A percentile compares a stretch with the other conserved stretches of the same genome.
These are phyloP conservation scores for Lunasporangiospora selenospora DNA, from an alignment of 192 early-diverging fungal genomes.

Conservation along the genomic window DNA sequence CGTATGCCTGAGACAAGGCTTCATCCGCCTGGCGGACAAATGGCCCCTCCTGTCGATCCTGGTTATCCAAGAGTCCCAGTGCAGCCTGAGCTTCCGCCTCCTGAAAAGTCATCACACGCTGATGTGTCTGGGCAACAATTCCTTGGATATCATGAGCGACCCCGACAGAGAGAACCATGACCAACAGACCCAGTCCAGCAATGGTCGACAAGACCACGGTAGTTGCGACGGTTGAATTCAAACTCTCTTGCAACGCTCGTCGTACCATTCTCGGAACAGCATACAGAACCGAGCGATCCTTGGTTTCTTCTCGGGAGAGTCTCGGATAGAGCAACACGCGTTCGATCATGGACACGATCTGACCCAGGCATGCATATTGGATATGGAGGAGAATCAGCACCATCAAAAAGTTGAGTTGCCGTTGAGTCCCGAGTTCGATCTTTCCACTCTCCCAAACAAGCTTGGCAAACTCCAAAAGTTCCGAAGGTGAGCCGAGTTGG, in stretches of 20 bases:
- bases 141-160: slow-evolving; percentile 43
- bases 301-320: slow-evolving; percentile 4
- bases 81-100: slow-evolving; percentile 1
- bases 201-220: slow-evolving; percentile 25
- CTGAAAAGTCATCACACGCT: slow-evolving; percentile 10
- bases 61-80: no score
- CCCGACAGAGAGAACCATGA: slow-evolving; percentile 20
- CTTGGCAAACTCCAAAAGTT: slow-evolving; percentile 13
- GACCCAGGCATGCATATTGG: slow-evolving; percentile 20
- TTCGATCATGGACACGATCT: slow-evolving; percentile 17
- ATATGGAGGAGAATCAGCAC: slow-evolving; percentile 24
- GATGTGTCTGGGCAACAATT: slow-evolving; percentile 28
- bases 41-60: background rate
- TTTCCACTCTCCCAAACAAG: slow-evolving; percentile 4
- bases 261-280: slow-evolving; percentile 8
- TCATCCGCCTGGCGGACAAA: slow-evolving; percentile 11
- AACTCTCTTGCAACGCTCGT: slow-evolving; percentile 19
- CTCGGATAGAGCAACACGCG: slow-evolving; percentile 14
- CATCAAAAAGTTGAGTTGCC: slow-evolving; percentile 13
- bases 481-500: slow-evolving; percentile 9
- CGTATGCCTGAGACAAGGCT: slow-evolving; percentile 18
- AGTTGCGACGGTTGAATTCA: slow-evolving; percentile 36
- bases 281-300: slow-evolving; percentile 18
- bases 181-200: slow-evolving; percentile 5
- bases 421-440: slow-evolving; percentile 15